A percentile compares a stretch with the other conserved stretches of the same genome.
These are phyloP conservation scores for Colletotrichum chrysophilum DNA, from an alignment of 2,329 filamentous ascomycete genomes.

Conservation along the genomic window DNA sequence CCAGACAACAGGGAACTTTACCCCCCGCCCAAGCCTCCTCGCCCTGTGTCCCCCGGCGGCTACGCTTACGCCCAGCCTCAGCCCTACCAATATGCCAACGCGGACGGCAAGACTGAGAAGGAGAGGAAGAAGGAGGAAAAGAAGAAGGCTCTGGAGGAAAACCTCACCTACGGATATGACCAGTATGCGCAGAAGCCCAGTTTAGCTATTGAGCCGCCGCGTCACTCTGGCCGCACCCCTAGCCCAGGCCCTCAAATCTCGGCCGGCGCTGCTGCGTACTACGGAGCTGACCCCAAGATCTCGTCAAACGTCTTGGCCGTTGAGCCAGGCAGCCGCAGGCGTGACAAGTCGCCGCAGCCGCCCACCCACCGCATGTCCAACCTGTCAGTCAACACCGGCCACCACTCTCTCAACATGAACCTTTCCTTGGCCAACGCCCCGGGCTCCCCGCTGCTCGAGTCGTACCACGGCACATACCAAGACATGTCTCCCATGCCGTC, in stretches of 20 bases:
- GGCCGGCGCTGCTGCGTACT: constrained; percentile 29
- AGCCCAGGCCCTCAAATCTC: constrained; percentile 21
- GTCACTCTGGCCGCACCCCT: constrained; percentile 9
- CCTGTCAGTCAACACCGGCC: constrained; percentile 54
- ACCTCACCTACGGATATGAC: constrained; percentile 55
- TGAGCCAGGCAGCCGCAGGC: constrained; percentile 40
- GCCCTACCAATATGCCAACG: constrained; percentile 30
- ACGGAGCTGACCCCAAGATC: constrained; percentile 40
- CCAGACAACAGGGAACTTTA: constrained; percentile 40
- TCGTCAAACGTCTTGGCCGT: constrained; percentile 45
- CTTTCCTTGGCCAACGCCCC: constrained; percentile 65
- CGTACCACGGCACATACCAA: constrained; percentile 93
- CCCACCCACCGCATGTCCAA: constrained; percentile 56
- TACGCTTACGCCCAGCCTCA: constrained; percentile 32
- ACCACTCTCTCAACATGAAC: constrained; percentile 38
- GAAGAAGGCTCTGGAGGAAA: constrained; percentile 41
- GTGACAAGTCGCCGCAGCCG: constrained; percentile 53
- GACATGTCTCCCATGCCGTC: constrained; percentile 94
- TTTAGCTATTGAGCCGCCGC: constrained; percentile 11
- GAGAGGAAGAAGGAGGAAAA: constrained; percentile 36
- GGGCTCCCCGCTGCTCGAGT: constrained; percentile 84
- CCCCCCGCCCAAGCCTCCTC: constrained; percentile 16
- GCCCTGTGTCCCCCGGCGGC: constrained; percentile 19
- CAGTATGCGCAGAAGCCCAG: constrained; percentile 11
- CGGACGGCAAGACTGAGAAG: constrained; percentile 20